These are phyloP conservation scores for Globisporangium orthogonon DNA, from an alignment of 352 stramenopile genomes.

Conservation along the genomic window DNA sequence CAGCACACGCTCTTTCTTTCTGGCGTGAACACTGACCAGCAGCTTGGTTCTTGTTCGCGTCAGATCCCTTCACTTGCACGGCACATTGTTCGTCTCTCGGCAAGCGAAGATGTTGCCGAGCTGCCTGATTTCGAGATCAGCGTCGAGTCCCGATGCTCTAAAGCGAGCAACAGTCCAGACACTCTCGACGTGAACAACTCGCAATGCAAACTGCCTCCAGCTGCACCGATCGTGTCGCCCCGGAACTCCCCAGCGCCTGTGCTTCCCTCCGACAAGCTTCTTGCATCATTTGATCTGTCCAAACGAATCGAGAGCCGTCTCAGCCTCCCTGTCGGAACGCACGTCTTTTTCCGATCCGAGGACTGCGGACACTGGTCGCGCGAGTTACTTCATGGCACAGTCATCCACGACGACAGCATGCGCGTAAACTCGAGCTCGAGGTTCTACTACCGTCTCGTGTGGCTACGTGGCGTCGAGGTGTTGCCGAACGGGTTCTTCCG, in stretches of 20 bases:
- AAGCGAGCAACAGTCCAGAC: too few species aligned
- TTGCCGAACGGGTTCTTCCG: constrained; percentile 64
- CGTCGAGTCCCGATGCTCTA: too few species aligned
- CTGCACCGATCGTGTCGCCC: constrained; percentile 7
- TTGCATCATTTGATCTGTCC: neutral
- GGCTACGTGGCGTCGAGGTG: constrained; percentile 54
- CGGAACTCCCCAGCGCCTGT: neutral
- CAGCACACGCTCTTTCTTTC: too few species aligned
- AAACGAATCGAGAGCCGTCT: constrained; percentile 26
- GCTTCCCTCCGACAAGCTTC: neutral
- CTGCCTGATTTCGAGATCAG: neutral
- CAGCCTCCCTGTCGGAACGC: constrained; percentile 26
- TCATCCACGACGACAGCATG: constrained; percentile 24
- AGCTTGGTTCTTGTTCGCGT: neutral
- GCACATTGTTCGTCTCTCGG: constrained; percentile 23
- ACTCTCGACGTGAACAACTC: neutral
- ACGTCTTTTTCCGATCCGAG: constrained; percentile 44
- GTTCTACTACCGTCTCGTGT: constrained; percentile 58
- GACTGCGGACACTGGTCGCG: constrained; percentile 40
- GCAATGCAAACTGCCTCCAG: constrained; percentile 3
- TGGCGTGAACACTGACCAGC: neutral
- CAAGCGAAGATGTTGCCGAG: neutral
- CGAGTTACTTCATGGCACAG: constrained; percentile 51
- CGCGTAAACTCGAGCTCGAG: constrained; percentile 7
- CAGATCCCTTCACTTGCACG: constrained; percentile 40